Evolutionary conservation across 108 stramenopile genomes (phyloP).

Genomic region (Schizochytrium sp.): DNA sequence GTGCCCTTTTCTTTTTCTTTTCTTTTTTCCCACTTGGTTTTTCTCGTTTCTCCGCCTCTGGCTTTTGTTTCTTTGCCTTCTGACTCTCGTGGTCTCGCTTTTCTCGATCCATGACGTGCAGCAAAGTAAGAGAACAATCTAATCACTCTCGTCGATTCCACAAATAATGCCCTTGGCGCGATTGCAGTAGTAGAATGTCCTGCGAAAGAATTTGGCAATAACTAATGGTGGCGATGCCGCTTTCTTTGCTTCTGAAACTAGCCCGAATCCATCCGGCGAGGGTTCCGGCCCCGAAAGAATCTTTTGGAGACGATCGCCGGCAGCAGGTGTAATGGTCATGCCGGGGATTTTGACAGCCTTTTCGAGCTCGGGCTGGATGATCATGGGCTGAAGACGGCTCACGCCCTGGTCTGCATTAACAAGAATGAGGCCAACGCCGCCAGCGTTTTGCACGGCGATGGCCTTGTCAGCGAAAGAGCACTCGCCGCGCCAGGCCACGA

Average conservation of each 20-base stretch:
- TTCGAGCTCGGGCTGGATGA: neutral
- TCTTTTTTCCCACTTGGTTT: too few species aligned
- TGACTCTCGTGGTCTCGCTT: too few species aligned
- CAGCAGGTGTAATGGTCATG: neutral
- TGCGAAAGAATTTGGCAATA: neutral
- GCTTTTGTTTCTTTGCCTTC: too few species aligned
- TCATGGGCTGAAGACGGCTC: neutral
- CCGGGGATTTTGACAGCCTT: neutral
- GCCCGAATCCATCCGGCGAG: neutral
- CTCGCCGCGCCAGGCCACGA: neutral
- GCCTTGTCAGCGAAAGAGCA: conserved; percentile 4
- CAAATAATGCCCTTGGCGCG: neutral
- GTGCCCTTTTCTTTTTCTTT: too few species aligned
- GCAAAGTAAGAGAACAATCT: neutral
- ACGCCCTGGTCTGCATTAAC: neutral
- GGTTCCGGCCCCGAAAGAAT: neutral
- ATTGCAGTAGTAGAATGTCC: neutral
- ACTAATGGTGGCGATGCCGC: neutral
- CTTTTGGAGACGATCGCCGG: neutral
- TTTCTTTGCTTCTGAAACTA: neutral
- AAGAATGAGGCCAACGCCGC: neutral
- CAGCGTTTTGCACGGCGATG: neutral
- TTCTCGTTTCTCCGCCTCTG: too few species aligned
- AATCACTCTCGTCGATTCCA: neutral
- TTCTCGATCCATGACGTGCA: too few species aligned